Evolutionary conservation across 2,329 filamentous ascomycete genomes (phyloP), one percentile per base, ranked within the genome.

Genomic region (Xylaria sp.): DNA sequence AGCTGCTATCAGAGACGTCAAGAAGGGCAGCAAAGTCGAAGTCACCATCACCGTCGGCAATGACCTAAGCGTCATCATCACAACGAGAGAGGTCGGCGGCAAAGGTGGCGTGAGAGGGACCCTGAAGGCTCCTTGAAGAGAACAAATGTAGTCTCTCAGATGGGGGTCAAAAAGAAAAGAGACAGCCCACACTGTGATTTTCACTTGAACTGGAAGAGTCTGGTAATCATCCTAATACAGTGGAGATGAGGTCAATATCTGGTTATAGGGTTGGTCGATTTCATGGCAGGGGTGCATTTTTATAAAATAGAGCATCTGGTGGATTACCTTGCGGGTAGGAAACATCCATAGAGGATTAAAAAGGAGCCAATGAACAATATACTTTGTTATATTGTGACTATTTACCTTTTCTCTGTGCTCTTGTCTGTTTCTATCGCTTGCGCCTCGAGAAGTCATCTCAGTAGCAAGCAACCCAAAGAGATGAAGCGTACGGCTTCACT

Each of bases 11-110:
- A 92, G 89, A 81, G 93, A 87, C 69, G 89, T 97, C 75, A 95
- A 95, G 89, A 94, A 95, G 84, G 92, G 90, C 68, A 89, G 89
- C 77, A 97, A 97, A 86, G 90, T 99, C 74, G 96, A 99, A 86
- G 90, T 98, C 64, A 97, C 94, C 80, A 89, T 98, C 77, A 97
- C 95, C 81, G 91, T 98, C 73, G 88, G 87, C 65, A 91, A 89
- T 32, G 94, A 98, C 79, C 84, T 98, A 66, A 86, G 86, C 73
- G 87, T 98, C 71, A 93, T 92, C 59, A 87, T 97, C 74, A 92
- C 94, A 51, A 90, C 91, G 66, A 88, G 95, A 73, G 94, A 97
- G 81, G 91, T 97, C 58, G 94, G 95, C 72, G 92, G 89, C 69
- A 95, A 97, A 85, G 92, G 92, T 52, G 94, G 94, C 74, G 90